Evolutionary conservation across 331 rosid species (phyloP).

Genomic region (Spiraea crenata): DNA sequence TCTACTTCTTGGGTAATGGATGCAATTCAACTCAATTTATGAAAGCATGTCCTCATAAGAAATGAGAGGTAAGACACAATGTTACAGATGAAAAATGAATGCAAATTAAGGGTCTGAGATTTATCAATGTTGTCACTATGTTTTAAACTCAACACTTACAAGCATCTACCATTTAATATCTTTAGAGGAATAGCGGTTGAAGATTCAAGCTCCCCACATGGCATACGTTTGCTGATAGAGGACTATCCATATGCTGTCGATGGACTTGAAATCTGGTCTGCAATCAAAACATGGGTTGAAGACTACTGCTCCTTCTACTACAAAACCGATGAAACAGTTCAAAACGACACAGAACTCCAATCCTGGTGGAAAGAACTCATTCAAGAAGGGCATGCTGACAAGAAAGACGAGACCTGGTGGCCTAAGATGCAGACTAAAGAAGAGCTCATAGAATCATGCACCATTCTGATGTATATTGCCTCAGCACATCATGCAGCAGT

Average conservation of each 20-base stretch:
- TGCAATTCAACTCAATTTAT: no score
- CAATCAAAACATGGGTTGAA: constrained; percentile 23
- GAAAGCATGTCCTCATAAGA: no score
- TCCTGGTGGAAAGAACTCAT: constrained; percentile 15
- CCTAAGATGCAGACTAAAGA: constrained; percentile 15
- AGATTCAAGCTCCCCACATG: background rate
- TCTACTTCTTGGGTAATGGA: no score
- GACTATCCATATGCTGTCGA: constrained; percentile 7
- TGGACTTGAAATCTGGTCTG: constrained; percentile 9
- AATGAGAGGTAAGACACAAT: no score
- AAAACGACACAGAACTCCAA: constrained; percentile 1
- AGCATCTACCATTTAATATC: background rate
- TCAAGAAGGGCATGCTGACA: constrained; percentile 23
- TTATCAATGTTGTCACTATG: no score
- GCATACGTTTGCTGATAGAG: background rate
- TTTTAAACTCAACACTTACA: no score
- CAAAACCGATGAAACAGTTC: constrained; percentile 13
- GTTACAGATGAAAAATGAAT: no score
- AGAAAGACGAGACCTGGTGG: constrained; percentile 24
- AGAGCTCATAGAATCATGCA: constrained; percentile 16
- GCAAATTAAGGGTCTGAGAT: no score
- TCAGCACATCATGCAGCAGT: constrained; percentile 23
- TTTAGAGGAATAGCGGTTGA: constrained; percentile 5
- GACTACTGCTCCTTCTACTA: constrained; percentile 14
- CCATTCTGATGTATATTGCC: constrained; percentile 17